These are phyloP conservation scores for Persicaria tinctoria DNA, from an alignment of 148 eudicot genomes.

Conservation along the genomic window DNA sequence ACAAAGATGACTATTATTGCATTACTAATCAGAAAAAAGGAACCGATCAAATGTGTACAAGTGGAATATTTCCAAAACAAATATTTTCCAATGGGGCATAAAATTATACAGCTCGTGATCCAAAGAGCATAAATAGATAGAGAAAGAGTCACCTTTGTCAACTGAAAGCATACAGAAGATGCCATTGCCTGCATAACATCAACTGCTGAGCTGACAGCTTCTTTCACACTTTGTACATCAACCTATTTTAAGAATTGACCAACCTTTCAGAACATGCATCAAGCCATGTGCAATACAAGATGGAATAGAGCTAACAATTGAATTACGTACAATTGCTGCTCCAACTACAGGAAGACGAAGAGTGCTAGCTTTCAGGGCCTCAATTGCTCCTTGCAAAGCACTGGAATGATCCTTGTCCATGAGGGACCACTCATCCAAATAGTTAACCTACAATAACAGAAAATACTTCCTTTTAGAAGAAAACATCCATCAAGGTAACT, in stretches of 20 bases:
- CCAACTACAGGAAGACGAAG: slow-evolving; percentile 95
- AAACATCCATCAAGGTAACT: background rate
- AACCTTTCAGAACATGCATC: background rate
- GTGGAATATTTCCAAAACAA: background rate
- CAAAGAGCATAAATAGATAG: background rate
- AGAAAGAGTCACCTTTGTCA: slow-evolving; percentile 43
- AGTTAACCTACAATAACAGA: slow-evolving; percentile 41
- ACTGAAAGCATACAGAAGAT: slow-evolving; percentile 48
- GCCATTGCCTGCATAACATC: slow-evolving; percentile 83
- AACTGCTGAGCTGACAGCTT: slow-evolving; percentile 72
- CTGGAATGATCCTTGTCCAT: slow-evolving; percentile 62
- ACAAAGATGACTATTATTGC: background rate
- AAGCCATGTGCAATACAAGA: background rate
- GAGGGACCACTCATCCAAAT: slow-evolving; percentile 82
- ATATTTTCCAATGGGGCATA: background rate
- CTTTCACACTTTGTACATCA: slow-evolving; percentile 68
- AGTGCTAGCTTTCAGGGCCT: slow-evolving; percentile 93
- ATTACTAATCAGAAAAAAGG: background rate
- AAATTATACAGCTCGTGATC: background rate
- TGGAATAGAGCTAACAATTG: background rate
- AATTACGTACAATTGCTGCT: slow-evolving; percentile 67
- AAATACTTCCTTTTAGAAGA: background rate
- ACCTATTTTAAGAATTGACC: slow-evolving; percentile 33
- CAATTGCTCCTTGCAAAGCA: slow-evolving; percentile 81
- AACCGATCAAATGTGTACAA: background rate